These are phyloP conservation scores for Mycogone perniciosa DNA, from an alignment of 2,329 filamentous ascomycete genomes.

Conservation along the genomic window DNA sequence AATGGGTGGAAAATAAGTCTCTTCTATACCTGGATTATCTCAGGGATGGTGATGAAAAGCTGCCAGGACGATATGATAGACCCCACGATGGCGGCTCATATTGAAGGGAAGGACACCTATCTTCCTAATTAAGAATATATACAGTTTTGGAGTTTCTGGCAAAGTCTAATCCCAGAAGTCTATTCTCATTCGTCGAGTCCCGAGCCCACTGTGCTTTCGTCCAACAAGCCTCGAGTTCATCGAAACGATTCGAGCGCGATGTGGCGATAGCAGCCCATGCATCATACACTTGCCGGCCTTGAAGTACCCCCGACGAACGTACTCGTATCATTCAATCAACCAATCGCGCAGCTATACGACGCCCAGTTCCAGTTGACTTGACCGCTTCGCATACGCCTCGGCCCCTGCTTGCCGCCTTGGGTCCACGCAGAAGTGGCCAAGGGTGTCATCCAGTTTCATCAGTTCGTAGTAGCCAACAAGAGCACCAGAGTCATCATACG, in stretches of 20 bases:
- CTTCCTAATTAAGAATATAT: background rate
- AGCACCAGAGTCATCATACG: conserved; percentile 20
- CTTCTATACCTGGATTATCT: conserved; percentile 22
- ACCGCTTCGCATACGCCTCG: conserved; percentile 30
- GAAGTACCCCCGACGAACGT: conserved; percentile 36
- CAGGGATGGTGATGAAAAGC: conserved; percentile 5
- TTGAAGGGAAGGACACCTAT: background rate
- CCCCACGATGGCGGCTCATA: conserved; percentile 18
- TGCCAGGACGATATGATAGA: conserved; percentile 4
- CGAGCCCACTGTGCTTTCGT: background rate
- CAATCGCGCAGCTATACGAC: conserved; percentile 39
- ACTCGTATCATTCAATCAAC: conserved; percentile 43
- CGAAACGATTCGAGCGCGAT: background rate
- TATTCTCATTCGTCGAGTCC: background rate
- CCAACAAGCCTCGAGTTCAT: background rate
- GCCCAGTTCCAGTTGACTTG: conserved; percentile 34
- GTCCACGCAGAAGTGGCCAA: conserved; percentile 42
- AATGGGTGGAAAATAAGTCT: conserved; percentile 30
- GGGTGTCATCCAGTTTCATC: conserved; percentile 19
- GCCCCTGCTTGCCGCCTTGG: conserved; percentile 34
- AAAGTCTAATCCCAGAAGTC: background rate
- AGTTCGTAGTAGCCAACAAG: conserved; percentile 42
- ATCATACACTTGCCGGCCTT: conserved; percentile 18
- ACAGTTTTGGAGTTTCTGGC: background rate
- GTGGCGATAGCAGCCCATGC: background rate